A percentile compares a stretch with the other conserved stretches of the same genome.
Evolutionary conservation across 768 basidiomycete species (phyloP).

Genomic region (Pisolithus microcarpus): DNA sequence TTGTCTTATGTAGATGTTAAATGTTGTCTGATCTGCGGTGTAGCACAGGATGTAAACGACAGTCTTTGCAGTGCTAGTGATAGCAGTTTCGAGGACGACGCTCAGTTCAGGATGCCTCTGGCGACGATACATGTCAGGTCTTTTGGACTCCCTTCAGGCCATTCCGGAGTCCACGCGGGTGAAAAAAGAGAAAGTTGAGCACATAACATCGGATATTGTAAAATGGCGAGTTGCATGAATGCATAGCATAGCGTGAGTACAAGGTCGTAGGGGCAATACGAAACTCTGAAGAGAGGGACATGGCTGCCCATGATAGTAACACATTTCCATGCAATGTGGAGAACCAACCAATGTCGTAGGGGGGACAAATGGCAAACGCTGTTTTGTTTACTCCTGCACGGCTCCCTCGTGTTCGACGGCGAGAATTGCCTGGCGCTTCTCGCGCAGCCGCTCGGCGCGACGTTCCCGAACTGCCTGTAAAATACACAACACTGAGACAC

Average conservation of each 20-base stretch:
- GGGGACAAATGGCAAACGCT: slow-evolving; percentile 6
- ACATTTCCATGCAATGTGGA: slow-evolving; percentile 23
- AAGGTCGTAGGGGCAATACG: slow-evolving; percentile 7
- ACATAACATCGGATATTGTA: neutral
- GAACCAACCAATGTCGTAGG: slow-evolving; percentile 15
- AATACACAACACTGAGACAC: slow-evolving; percentile 1
- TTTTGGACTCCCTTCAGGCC: too few species aligned
- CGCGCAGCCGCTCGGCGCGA: slow-evolving; percentile 74
- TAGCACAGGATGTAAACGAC: too few species aligned
- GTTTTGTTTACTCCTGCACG: slow-evolving; percentile 52
- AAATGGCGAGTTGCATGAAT: neutral
- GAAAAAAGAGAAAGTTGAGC: too few species aligned
- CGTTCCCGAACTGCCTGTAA: slow-evolving; percentile 82
- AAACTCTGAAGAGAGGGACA: neutral
- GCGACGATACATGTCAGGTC: too few species aligned
- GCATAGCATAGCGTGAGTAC: slow-evolving; percentile 3
- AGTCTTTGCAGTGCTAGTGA: too few species aligned
- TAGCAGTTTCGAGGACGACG: too few species aligned
- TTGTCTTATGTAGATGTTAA: too few species aligned
- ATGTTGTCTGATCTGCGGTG: too few species aligned
- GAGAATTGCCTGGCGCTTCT: slow-evolving; percentile 84
- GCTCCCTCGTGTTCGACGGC: slow-evolving; percentile 72
- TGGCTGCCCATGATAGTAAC: slow-evolving; percentile 7
- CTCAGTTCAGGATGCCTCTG: too few species aligned
- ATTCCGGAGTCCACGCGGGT: too few species aligned